Percentiles rank a stretch among this genome's conserved stretches.
Conservation (phyloP, 1,139 yeast genomes). For the Yamadazyma blattariae region DNA sequence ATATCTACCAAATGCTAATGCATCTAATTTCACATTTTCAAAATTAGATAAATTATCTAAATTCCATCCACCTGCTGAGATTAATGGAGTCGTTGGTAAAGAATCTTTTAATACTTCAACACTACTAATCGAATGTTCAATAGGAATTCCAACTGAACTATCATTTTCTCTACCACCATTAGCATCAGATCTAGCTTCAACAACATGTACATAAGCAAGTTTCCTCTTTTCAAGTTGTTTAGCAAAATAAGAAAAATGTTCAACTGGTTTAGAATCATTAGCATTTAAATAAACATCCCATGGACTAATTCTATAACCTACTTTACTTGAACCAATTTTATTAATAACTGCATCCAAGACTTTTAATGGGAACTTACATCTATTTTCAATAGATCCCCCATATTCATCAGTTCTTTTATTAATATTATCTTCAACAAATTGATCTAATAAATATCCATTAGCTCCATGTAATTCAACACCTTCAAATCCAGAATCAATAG, state of each 20-base stretch:
- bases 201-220: slow-evolving; percentile 22
- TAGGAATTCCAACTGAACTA: slow-evolving; percentile 1
- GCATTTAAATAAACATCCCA: slow-evolving; percentile 19
- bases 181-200: slow-evolving; percentile 21
- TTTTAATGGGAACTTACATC: slow-evolving; percentile 53
- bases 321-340: slow-evolving; percentile 25
- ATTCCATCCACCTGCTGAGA: slow-evolving; percentile 16
- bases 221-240: slow-evolving; percentile 17
- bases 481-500: slow-evolving; percentile 61
- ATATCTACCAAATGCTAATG: too few species aligned
- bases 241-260: slow-evolving; percentile 15
- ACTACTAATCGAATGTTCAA: too few species aligned
- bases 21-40: slow-evolving; percentile 5
- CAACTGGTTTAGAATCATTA: slow-evolving; percentile 15
- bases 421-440: slow-evolving; percentile 46
- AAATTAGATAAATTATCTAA: slow-evolving; percentile 5
- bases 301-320: slow-evolving; percentile 24
- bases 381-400: slow-evolving; percentile 54
- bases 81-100: slow-evolving; percentile 15
- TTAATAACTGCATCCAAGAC: slow-evolving; percentile 49
- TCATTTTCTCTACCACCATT: slow-evolving; percentile 19
- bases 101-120: slow-evolving; percentile 10
- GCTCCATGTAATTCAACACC: slow-evolving; percentile 70
- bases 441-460: slow-evolving; percentile 66
- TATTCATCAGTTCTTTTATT: slow-evolving; percentile 66